Evolutionary conservation across 495 filamentous ascomycete genomes (phyloP).

Genomic region (Rhypophila decipiens): DNA sequence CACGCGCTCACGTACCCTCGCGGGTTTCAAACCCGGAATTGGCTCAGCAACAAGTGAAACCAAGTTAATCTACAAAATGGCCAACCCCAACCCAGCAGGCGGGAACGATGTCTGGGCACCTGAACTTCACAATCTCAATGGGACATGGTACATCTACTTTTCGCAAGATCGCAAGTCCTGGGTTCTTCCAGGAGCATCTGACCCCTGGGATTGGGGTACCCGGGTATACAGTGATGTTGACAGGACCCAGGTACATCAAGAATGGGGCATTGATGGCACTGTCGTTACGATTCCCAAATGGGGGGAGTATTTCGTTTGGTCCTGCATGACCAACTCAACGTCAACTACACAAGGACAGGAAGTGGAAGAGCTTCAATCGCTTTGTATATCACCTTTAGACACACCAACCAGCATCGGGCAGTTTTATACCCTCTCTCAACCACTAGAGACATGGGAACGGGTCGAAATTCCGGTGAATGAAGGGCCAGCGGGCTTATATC

Average conservation of each 20-base stretch:
- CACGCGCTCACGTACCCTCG: constrained; percentile 39
- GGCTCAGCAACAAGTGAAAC: constrained; percentile 35
- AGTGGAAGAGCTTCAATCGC: constrained; percentile 34
- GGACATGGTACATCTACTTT: constrained; percentile 34
- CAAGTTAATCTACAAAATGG: constrained; percentile 38
- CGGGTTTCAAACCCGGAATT: constrained; percentile 45
- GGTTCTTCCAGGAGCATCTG: constrained; percentile 14
- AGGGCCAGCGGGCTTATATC: constrained; percentile 37
- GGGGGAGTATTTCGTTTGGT: constrained; percentile 40
- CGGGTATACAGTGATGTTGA: constrained; percentile 37
- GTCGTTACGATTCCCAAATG: constrained; percentile 28
- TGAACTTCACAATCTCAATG: constrained; percentile 41
- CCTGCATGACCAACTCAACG: constrained; percentile 39
- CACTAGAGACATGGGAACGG: constrained; percentile 38
- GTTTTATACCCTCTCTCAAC: constrained; percentile 33
- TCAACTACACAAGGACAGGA: no score
- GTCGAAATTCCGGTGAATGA: constrained; percentile 42
- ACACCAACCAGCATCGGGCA: constrained; percentile 23
- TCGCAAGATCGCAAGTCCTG: constrained; percentile 10
- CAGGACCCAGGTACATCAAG: constrained; percentile 24
- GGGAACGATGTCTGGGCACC: constrained; percentile 53
- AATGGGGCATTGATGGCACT: constrained; percentile 46
- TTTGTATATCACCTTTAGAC: constrained; percentile 38
- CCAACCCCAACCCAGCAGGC: constrained; percentile 24
- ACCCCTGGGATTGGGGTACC: constrained; percentile 30